Percentiles rank a stretch among this genome's conserved stretches.
These are phyloP conservation scores for Leccinum uliginosum DNA, from an alignment of 768 basidiomycete genomes.

Conservation along the genomic window DNA sequence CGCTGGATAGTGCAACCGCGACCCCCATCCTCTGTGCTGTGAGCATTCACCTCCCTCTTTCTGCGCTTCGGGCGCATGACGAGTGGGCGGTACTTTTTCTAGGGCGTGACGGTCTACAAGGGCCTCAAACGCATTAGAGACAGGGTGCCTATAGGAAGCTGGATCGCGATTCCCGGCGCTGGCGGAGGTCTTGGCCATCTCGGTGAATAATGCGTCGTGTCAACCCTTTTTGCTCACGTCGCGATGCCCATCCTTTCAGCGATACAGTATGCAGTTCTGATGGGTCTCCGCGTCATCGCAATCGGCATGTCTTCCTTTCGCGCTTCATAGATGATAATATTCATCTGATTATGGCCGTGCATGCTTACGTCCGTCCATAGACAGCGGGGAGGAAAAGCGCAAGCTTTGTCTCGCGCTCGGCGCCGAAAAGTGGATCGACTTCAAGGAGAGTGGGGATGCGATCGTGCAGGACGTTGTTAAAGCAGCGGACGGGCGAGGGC, in stretches of 20 bases:
- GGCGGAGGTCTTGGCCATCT: constrained; percentile 43
- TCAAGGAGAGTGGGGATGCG: constrained; percentile 36
- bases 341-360: background rate
- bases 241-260: constrained; percentile 20
- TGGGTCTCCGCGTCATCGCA: constrained; percentile 44
- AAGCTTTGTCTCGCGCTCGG: constrained; percentile 36
- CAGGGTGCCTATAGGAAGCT: constrained; percentile 33
- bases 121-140: constrained; percentile 35
- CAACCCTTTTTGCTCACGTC: background rate
- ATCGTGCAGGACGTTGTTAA: constrained; percentile 36
- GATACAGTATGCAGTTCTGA: constrained; percentile 41
- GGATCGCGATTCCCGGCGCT: constrained; percentile 38
- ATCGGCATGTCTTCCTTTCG: constrained; percentile 25
- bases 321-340: too few relatives aligned
- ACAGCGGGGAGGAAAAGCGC: constrained; percentile 41
- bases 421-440: constrained; percentile 44
- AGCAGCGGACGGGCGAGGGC: constrained; percentile 40
- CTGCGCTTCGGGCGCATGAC: background rate
- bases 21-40: constrained; percentile 44
- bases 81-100: background rate
- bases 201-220: constrained; percentile 6
- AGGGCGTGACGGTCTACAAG: constrained; percentile 44
- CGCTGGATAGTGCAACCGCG: constrained; percentile 36
- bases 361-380: constrained; percentile 15
- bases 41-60: background rate